Conservation (phyloP, 352 stramenopile species). For the Globisporangium perplexum region DNA sequence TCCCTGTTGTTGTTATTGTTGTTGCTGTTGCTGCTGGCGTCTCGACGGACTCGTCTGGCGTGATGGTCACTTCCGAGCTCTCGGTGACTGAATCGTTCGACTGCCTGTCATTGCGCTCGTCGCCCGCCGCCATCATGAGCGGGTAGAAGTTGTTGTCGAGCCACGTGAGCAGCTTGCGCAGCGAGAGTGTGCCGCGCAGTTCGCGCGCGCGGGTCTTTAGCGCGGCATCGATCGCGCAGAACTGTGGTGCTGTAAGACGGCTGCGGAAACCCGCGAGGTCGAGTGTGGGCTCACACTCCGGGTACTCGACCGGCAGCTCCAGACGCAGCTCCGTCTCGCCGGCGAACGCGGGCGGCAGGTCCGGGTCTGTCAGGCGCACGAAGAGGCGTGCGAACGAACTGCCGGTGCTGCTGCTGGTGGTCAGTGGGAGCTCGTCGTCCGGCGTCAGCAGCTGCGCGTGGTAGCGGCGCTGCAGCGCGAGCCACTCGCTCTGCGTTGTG, state of each 20-base stretch:
- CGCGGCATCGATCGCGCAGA: slow-evolving; percentile 26
- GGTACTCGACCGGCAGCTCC: slow-evolving; percentile 48
- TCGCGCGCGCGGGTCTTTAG: slow-evolving; percentile 30
- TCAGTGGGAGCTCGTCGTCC: slow-evolving; percentile 10
- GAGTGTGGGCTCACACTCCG: slow-evolving; percentile 30
- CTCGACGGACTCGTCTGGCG: neutral
- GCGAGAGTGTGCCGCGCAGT: slow-evolving; percentile 36
- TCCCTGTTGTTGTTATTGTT: neutral
- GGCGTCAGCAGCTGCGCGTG: slow-evolving; percentile 26
- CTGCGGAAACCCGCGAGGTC: slow-evolving; percentile 48
- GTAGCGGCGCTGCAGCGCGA: slow-evolving; percentile 63
- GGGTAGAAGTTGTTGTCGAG: slow-evolving; percentile 77
- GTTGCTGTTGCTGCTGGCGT: neutral
- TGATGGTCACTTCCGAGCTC: neutral
- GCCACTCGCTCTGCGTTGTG: slow-evolving; percentile 40
- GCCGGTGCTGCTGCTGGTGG: neutral
- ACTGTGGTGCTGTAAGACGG: slow-evolving; percentile 30
- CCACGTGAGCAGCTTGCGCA: slow-evolving; percentile 77
- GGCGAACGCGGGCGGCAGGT: slow-evolving; percentile 43
- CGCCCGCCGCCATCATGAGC: slow-evolving; percentile 11
- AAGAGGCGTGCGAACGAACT: slow-evolving; percentile 32
- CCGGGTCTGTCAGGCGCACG: slow-evolving; percentile 55
- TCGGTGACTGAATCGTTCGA: neutral
- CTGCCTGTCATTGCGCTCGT: slow-evolving; percentile 13
- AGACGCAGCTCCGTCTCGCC: slow-evolving; percentile 54